These are phyloP conservation scores for Senna tora DNA, from an alignment of 306 rosid species.

Conservation along the genomic window DNA sequence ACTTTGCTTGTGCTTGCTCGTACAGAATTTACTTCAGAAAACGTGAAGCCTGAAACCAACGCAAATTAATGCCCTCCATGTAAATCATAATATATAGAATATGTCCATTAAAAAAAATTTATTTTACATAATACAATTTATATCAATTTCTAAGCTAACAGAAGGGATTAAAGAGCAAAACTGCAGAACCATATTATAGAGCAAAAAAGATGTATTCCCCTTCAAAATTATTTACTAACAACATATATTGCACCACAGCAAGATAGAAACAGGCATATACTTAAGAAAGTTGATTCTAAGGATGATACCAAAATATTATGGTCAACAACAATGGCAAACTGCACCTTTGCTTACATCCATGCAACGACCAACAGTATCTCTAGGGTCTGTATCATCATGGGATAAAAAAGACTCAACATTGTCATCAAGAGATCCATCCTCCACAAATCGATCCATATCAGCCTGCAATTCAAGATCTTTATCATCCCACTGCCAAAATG, in stretches of 20 bases:
- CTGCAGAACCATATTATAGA: not conserved
- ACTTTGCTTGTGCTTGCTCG: conserved; percentile 85
- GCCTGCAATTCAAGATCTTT: conserved; percentile 98
- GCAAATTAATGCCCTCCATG: conserved; percentile 37
- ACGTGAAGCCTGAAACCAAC: conserved; percentile 73
- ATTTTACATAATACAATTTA: not conserved
- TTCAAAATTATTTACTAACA: conserved; percentile 11
- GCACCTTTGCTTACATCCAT: conserved; percentile 99
- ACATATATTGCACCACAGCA: not conserved
- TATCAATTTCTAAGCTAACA: conserved; percentile 17
- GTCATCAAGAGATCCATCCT: conserved; percentile 95
- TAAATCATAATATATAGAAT: conserved; percentile 2
- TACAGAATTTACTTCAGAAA: conserved; percentile 63
- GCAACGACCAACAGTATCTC: conserved; percentile 91
- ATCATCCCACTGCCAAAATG: conserved; percentile 99
- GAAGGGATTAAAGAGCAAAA: conserved; percentile 7
- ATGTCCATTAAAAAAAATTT: not conserved
- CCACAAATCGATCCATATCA: conserved; percentile 95
- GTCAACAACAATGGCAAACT: conserved; percentile 34
- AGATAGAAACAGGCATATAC: conserved; percentile 5
- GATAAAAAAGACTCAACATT: conserved; percentile 99
- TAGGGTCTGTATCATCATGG: conserved; percentile 89
- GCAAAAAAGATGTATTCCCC: not conserved
- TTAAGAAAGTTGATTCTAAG: conserved; percentile 12
- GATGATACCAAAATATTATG: conserved; percentile 10